These are phyloP conservation scores for Avena sativa DNA, from an alignment of 176 grass and related monocot species.

Conservation along the genomic window DNA sequence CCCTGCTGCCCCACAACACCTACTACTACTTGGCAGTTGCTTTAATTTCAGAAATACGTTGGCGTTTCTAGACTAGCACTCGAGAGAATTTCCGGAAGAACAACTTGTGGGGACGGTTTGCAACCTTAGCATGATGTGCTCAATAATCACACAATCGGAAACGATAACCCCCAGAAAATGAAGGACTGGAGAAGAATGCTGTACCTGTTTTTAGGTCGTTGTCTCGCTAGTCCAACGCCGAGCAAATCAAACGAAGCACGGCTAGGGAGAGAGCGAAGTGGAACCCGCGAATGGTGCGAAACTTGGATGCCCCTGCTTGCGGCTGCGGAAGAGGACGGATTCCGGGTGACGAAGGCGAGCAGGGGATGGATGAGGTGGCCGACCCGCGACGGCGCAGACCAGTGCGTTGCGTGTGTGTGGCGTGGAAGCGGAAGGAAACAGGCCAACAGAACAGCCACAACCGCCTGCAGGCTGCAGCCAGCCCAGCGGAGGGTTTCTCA, in stretches of 20 bases:
- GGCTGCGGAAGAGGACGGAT: background rate
- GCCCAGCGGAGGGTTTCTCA: background rate
- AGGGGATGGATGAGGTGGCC: slow-evolving; percentile 34
- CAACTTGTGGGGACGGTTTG: too few relatives aligned
- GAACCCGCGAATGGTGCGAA: background rate
- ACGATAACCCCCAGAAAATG: too few relatives aligned
- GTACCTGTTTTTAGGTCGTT: slow-evolving; percentile 20
- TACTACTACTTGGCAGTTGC: too few relatives aligned
- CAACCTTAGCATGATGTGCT: too few relatives aligned
- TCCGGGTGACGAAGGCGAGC: slow-evolving; percentile 3
- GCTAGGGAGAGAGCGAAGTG: background rate
- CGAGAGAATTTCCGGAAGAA: too few relatives aligned
- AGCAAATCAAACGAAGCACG: background rate
- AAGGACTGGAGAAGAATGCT: background rate
- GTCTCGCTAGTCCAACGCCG: background rate
- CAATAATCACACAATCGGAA: too few relatives aligned
- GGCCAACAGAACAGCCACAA: background rate
- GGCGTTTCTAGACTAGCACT: too few relatives aligned
- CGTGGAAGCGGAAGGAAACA: background rate
- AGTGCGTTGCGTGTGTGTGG: background rate
- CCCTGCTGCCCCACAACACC: background rate
- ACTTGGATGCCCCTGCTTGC: background rate
- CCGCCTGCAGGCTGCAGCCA: background rate
- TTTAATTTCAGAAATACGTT: too few relatives aligned
- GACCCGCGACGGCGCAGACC: slow-evolving; percentile 20